Base-by-base conservation (phyloP, 2,329 filamentous ascomycete genomes). In the Tolypocladium tundrense region DNA sequence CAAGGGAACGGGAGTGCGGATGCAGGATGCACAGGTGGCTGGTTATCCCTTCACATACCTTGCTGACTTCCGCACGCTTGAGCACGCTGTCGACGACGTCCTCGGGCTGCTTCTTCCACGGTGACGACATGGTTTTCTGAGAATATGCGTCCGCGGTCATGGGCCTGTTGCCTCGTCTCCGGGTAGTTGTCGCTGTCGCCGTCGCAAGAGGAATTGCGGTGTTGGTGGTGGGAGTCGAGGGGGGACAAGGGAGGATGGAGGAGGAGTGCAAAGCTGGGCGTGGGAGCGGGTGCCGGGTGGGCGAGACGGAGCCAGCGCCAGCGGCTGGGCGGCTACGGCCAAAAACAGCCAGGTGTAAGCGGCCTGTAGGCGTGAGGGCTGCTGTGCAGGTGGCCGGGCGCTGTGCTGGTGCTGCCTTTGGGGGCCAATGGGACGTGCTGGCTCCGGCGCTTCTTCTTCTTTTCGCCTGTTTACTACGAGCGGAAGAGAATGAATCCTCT, bases 61-160 rank as follows among this genome's bases (percentile, higher is more conserved):
- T 89, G 79, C 86, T 87, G 66, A 90, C 83, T 78, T 90, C 86
- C 61, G 85, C 86, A 74, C 87, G 79, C 72, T 86, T 86, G 68
- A 90, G 79, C 58, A 90, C 85, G 72, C 83, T 83, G 70, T 88
- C 86, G 57, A 79, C 84, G 57, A 87, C 84, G 66, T 76, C 81
- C 68, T 86, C 83, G 42, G 84, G 83, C 67, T 86, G 81, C 65
- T 81, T 80, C 73, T 83, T 83, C 73, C 81, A 80, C 60, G 82
- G 81, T 64, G 83, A 85, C 66, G 82, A 75, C 82, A 85, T 85
- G 66, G 61, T 76, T 63, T 7, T 27, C 27, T 21, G 19, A 14
- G 35, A 21, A 37, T 4, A 11, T 31, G 31, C 13, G 31, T 35
- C 48, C 6, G 31, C 31, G n/a, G 10, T 35, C 3, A n/a, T 21